Evolutionary conservation across 129 eudicot species (phyloP), one percentile per base, ranked within the genome.

Genomic region (Artemisia annua): DNA sequence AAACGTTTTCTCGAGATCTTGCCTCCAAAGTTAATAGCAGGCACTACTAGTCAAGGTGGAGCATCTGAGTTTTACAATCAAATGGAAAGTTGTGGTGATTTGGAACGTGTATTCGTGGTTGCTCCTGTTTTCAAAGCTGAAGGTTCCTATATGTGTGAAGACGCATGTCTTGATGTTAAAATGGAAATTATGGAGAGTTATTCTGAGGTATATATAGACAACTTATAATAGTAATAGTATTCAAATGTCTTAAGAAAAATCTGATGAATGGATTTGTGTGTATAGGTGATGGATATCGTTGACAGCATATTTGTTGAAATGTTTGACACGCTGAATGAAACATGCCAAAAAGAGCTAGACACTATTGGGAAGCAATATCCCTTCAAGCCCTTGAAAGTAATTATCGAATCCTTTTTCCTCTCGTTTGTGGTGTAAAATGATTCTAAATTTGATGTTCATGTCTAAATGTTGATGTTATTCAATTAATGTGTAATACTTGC

Each of bases 21-120:
- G 50, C 84, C 97, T 14, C 97, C 97, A 46, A 91, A 91, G 63
- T 16, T 88, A 64, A 85, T 74, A 9, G 87, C 85, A 53, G 97
- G 97, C 22, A 75, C 89, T n/a, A n/a, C n/a, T 15, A 88, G 95
- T 80, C 95, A 91, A 78, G 97, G 95, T 43, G 97, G 97, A 60
- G 69, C 97, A 24, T 91, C 97, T 9, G 89, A 85, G 66, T 86
- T 91, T 77, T 88, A 84, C 77, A 91, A 91, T 66, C 97, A 91
- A 78, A 91, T 87, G 95, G 63, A 90, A 12, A 88, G 87, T 7
- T 87, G 85, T 79, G 91, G 95, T 73, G 91, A 82, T 84, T 84
- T 87, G 73, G 76, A 79, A 24, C 89, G 97, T 48, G 95, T 91
- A 15, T 90, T 87, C 80, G 91, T 85, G 80, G 76, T 87, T 19